These are phyloP conservation scores for Priceomyces medius DNA, from an alignment of 805 yeast genomes.

Conservation along the genomic window DNA sequence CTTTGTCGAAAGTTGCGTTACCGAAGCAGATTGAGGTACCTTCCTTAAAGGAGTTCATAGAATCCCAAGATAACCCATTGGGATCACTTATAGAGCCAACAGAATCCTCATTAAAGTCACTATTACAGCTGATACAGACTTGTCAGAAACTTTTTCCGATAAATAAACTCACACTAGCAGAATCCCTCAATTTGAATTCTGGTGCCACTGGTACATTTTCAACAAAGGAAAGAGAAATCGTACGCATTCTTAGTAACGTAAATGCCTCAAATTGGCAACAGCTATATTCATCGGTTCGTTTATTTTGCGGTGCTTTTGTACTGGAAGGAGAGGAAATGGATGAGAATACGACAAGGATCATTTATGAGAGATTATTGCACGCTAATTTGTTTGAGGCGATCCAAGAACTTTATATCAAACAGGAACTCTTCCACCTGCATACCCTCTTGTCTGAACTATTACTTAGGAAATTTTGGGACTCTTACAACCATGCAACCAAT, in stretches of 20 bases:
- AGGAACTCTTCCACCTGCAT: conserved; percentile 9
- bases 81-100: conserved; percentile 15
- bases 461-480: conserved; percentile 33
- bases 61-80: conserved; percentile 14
- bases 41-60: conserved; percentile 14
- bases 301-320: conserved; percentile 24
- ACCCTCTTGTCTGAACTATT: conserved; percentile 17
- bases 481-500: conserved; percentile 26
- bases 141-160: conserved; percentile 35
- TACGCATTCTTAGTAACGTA: conserved; percentile 22
- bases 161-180: conserved; percentile 31
- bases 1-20: not conserved
- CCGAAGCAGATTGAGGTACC: not conserved
- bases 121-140: conserved; percentile 23
- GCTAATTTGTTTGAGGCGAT: conserved; percentile 28
- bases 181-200: conserved; percentile 26
- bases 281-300: conserved; percentile 16
- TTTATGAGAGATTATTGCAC: conserved; percentile 29
- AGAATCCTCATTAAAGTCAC: conserved; percentile 13
- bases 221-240: conserved; percentile 26
- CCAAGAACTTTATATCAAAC: conserved; percentile 10
- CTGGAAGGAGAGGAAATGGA: conserved; percentile 9
- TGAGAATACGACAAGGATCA: conserved; percentile 17
- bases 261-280: conserved; percentile 21
- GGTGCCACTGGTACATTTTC: conserved; percentile 9